These are phyloP conservation scores for Penstemon davidsonii DNA, from an alignment of 257 asterid genomes.

Conservation along the genomic window DNA sequence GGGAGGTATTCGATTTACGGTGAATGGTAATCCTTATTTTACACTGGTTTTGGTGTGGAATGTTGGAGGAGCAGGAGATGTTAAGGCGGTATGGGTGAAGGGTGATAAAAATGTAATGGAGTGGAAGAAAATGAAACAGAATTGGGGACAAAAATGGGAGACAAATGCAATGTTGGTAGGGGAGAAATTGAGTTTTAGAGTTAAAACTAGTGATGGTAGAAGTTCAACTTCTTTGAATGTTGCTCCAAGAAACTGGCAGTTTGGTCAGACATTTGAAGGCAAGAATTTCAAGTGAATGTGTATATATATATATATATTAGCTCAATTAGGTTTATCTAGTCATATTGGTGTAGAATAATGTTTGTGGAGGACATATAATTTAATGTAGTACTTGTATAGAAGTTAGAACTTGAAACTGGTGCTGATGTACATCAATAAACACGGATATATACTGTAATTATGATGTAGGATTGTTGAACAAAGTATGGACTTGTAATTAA, in stretches of 20 bases:
- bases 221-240: conserved; percentile 6
- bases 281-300: not conserved
- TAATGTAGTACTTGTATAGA: no score
- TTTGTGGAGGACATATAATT: no score
- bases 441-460: no score
- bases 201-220: conserved; percentile 21
- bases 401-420: no score
- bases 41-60: conserved; percentile 23
- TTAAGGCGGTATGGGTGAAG: conserved; percentile 7
- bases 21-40: conserved; percentile 24
- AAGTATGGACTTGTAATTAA: no score
- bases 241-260: conserved; percentile 23
- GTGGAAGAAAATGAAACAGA: conserved; percentile 27
- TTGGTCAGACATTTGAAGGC: conserved; percentile 30
- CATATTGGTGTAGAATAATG: no score
- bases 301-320: no score
- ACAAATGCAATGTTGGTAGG: conserved; percentile 20
- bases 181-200: conserved; percentile 17
- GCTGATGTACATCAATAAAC: no score
- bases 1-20: conserved; percentile 24
- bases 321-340: no score
- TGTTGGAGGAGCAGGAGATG: conserved; percentile 30
- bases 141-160: conserved; percentile 33
- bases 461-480: no score
- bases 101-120: conserved; percentile 10